These are phyloP conservation scores for Chlorella sp. DNA, from an alignment of 139 green algal genomes.

Conservation along the genomic window DNA sequence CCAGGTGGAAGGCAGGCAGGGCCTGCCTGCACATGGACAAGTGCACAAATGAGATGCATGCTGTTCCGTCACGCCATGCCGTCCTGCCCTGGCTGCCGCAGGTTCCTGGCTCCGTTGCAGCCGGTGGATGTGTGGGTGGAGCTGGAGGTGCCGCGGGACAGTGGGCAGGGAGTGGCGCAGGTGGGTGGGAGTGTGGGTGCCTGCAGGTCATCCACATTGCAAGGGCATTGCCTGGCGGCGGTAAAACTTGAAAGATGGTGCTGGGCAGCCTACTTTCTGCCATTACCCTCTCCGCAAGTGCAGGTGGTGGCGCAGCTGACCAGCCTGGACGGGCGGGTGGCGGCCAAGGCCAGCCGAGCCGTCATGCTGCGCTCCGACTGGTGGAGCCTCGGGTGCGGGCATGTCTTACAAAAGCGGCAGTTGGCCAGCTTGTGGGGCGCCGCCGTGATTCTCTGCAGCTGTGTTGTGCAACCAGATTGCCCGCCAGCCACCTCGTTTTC, in stretches of 20 bases:
- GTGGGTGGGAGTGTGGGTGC: too few relatives aligned
- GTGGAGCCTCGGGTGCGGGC: constrained; percentile 6
- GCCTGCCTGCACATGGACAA: too few relatives aligned
- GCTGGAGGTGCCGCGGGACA: constrained; percentile 32
- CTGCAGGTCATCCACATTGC: too few relatives aligned
- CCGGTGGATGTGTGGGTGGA: constrained; percentile 57
- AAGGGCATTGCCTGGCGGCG: too few relatives aligned
- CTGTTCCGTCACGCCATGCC: too few relatives aligned
- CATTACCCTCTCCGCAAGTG: too few relatives aligned
- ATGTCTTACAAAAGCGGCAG: not conserved
- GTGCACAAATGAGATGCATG: too few relatives aligned
- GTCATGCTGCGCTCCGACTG: constrained; percentile 29
- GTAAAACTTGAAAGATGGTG: too few relatives aligned
- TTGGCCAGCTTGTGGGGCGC: not conserved
- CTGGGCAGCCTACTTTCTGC: too few relatives aligned
- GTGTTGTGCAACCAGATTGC: not conserved
- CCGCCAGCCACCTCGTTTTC: not conserved
- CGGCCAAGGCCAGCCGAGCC: constrained; percentile 30
- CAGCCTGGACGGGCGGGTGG: constrained; percentile 30
- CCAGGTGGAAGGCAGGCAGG: too few relatives aligned
- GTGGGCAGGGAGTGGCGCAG: constrained; percentile 25
- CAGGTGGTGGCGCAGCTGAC: constrained; percentile 40
- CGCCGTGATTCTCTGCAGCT: too few relatives aligned
- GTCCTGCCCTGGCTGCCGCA: not conserved
- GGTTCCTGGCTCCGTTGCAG: constrained; percentile 45